Base-by-base conservation (phyloP, 2,329 filamentous ascomycete genomes). In the Fusarium tricinctum region DNA sequence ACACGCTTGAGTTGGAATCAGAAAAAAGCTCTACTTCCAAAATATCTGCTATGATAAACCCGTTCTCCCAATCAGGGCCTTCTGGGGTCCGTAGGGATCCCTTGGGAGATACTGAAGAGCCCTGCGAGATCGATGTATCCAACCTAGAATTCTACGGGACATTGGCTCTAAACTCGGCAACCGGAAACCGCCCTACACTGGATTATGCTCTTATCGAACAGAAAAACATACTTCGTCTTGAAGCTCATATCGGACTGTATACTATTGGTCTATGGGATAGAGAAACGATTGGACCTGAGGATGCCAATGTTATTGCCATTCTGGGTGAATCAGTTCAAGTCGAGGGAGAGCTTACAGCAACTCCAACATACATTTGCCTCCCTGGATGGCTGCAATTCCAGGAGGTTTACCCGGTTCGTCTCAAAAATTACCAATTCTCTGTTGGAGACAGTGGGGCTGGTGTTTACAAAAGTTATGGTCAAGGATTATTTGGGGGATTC, bases 251-350 rank as follows among this genome's bases (percentile, higher is more conserved):
- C 8, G 26, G 8, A 26, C 26, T 3, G 26, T 10, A 10, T 26
- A 1, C 8, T 9, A 26, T 5, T 6, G 8, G 6, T 20, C 6
- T 19, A 5, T 0, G 12, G 14, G 12, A 20, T 20, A 14, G 10
- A 19, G 6, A 19, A 0, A 40, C 2, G 8, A 20, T 40, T 3
- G 19, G 38, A 40, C 3, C 38, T 14, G 0, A 8, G 20, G 38
- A 40, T 40, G 38, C 10, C 20, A 0, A 2, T 8, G 1, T 40
- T 20, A 5, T 40, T 14, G 38, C 12, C 10, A 20, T 7, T 40
- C n/a, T 40, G 10, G 38, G 38, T 7, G 10, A 40, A 7, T 40
- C n/a, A 0, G 38, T n/a, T n/a, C 1, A 14, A 5, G 38, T 20
- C 6, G 6, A 14, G 10, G 38, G 38, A 6, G 2, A 14, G 10